A percentile compares a stretch with the other conserved stretches of the same genome.
Conservation (phyloP, 352 stramenopile genomes). For the Pythium utonaiense region DNA sequence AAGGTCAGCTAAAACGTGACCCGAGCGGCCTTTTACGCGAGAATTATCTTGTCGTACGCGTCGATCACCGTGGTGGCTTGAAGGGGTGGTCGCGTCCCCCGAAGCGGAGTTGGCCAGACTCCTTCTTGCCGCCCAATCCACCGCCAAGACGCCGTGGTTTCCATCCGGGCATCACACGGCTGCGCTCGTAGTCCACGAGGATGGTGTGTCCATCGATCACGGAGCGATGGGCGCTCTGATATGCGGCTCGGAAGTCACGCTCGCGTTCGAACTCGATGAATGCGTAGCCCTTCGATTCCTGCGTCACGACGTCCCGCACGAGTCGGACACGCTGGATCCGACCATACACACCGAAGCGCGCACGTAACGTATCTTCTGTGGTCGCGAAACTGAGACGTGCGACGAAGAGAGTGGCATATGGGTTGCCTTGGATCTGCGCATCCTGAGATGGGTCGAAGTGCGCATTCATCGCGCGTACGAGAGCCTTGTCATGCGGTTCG, state of each 20-base stretch:
- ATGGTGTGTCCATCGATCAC: slow-evolving; percentile 58
- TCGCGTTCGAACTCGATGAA: slow-evolving; percentile 72
- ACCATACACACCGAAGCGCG: slow-evolving; percentile 49
- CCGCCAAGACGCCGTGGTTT: slow-evolving; percentile 78
- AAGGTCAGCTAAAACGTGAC: neutral
- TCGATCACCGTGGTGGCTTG: slow-evolving; percentile 33
- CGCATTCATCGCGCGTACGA: slow-evolving; percentile 44
- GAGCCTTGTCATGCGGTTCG: slow-evolving; percentile 55
- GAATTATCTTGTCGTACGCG: neutral
- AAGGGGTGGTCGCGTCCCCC: slow-evolving; percentile 75
- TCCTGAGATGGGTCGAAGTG: slow-evolving; percentile 55
- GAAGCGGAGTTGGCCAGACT: slow-evolving; percentile 83
- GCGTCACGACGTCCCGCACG: slow-evolving; percentile 58
- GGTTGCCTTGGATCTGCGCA: slow-evolving; percentile 58
- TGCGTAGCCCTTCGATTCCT: slow-evolving; percentile 70
- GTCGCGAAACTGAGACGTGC: slow-evolving; percentile 56
- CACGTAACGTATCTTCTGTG: slow-evolving; percentile 40
- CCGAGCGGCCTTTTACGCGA: neutral
- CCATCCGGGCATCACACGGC: slow-evolving; percentile 75
- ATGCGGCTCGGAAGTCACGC: slow-evolving; percentile 53
- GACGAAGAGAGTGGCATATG: slow-evolving; percentile 71
- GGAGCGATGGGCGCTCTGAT: slow-evolving; percentile 44
- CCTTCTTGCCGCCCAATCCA: slow-evolving; percentile 69
- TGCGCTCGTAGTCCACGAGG: slow-evolving; percentile 77
- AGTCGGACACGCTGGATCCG: slow-evolving; percentile 48